These are phyloP conservation scores for Macrophomina phaseolina DNA, from an alignment of 2,329 filamentous ascomycete genomes.

Conservation along the genomic window DNA sequence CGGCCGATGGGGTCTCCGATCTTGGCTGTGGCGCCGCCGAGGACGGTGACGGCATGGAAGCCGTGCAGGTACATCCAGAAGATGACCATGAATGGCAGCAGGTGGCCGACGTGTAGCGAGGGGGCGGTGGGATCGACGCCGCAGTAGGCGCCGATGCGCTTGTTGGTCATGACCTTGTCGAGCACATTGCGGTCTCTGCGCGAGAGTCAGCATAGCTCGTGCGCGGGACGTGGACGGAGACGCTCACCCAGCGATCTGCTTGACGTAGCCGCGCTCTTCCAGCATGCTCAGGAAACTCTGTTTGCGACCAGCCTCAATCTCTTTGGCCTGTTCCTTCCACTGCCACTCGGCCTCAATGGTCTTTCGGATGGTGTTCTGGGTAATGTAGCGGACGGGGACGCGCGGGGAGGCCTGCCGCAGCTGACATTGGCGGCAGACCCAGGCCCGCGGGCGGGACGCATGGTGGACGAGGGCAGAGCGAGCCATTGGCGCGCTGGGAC, in stretches of 20 bases:
- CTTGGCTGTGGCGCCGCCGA: constrained; percentile 77
- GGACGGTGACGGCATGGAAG: constrained; percentile 68
- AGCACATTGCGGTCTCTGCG: constrained; percentile 58
- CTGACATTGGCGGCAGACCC: constrained; percentile 38
- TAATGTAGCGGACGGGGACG: constrained; percentile 31
- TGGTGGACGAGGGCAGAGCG: constrained; percentile 8
- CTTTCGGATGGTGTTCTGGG: constrained; percentile 34
- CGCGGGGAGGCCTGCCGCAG: constrained; percentile 27
- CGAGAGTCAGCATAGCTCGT: constrained; percentile 23
- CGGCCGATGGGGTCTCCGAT: constrained; percentile 81
- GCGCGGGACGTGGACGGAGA: too few relatives aligned
- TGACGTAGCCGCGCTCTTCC: constrained; percentile 74
- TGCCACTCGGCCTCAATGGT: constrained; percentile 32
- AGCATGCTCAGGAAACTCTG: constrained; percentile 66
- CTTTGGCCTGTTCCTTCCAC: constrained; percentile 36
- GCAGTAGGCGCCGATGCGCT: constrained; percentile 75
- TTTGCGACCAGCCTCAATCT: constrained; percentile 38
- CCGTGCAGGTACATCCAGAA: constrained; percentile 86
- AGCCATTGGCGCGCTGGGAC: constrained; percentile 30
- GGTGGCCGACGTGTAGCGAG: constrained; percentile 80
- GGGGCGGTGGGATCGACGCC: constrained; percentile 82
- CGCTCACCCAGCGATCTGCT: constrained; percentile 74
- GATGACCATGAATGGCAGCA: constrained; percentile 80
- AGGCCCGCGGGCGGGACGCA: constrained; percentile 34
- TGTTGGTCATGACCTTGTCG: constrained; percentile 66